Conservation (phyloP, 2,329 filamentous ascomycete genomes). For the Diaporthe sp. region DNA sequence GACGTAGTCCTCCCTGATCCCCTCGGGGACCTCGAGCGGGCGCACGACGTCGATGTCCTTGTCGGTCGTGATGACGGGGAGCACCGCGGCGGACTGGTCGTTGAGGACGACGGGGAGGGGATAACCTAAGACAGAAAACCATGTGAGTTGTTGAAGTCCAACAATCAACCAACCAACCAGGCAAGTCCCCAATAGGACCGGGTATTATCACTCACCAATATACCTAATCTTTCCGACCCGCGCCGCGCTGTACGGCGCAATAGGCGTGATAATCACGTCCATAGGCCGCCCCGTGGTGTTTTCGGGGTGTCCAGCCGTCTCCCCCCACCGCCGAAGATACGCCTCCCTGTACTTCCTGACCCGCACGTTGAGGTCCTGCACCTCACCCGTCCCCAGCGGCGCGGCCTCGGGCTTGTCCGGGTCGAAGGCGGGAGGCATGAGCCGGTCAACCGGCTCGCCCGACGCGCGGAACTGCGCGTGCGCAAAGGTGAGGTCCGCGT, state of each 20-base stretch:
- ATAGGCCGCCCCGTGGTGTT: slow-evolving; percentile 11
- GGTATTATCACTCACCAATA: not conserved
- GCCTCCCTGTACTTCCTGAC: slow-evolving; percentile 10
- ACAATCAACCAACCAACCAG: not conserved
- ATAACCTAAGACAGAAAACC: not conserved
- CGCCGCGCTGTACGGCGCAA: slow-evolving; percentile 28
- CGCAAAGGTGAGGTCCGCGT: slow-evolving; percentile 14
- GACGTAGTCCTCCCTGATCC: not conserved
- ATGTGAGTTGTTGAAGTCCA: too few relatives aligned
- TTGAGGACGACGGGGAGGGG: slow-evolving; percentile 17
- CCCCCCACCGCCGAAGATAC: slow-evolving; percentile 19
- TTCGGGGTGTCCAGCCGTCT: not conserved
- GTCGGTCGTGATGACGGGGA: slow-evolving; percentile 26
- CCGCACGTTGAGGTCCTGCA: slow-evolving; percentile 11
- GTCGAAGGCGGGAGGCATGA: slow-evolving; percentile 30
- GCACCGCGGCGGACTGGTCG: slow-evolving; percentile 14
- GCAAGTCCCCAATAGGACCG: not conserved
- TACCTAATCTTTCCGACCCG: slow-evolving; percentile 7
- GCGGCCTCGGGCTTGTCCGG: not conserved
- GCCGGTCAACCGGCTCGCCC: not conserved
- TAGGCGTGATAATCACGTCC: slow-evolving; percentile 21
- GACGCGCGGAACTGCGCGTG: slow-evolving; percentile 33
- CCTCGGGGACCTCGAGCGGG: not conserved
- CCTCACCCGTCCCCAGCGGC: not conserved
- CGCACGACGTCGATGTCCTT: slow-evolving; percentile 17